A percentile compares a stretch with the other conserved stretches of the same genome.
Evolutionary conservation across 2,329 filamentous ascomycete genomes (phyloP).

Genomic region (Pseudovirgaria hyperparasitica): DNA sequence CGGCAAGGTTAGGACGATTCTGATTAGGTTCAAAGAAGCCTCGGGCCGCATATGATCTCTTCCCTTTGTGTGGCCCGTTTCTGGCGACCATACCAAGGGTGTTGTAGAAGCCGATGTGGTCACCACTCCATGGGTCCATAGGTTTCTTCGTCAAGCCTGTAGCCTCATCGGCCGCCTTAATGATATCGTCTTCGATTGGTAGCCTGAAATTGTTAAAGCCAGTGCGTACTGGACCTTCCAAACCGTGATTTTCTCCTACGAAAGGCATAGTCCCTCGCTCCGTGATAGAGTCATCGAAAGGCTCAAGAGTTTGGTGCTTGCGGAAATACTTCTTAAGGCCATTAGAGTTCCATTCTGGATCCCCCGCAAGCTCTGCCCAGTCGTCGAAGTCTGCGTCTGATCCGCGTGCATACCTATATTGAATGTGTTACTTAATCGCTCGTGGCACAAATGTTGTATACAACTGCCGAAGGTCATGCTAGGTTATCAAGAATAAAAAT

Average conservation of each 20-base stretch:
- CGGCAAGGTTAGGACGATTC: constrained; percentile 31
- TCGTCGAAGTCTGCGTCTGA: constrained; percentile 32
- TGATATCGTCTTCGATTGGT: constrained; percentile 10
- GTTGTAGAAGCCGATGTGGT: constrained; percentile 23
- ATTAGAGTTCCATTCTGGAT: constrained; percentile 32
- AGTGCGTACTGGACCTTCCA: constrained; percentile 20
- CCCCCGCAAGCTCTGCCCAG: constrained; percentile 37
- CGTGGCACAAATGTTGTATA: no score
- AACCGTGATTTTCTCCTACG: constrained; percentile 21
- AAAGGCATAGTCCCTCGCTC: constrained; percentile 16
- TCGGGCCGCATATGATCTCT: constrained; percentile 22
- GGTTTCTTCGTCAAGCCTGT: constrained; percentile 16
- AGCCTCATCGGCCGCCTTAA: constrained; percentile 15
- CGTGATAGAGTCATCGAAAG: constrained; percentile 13
- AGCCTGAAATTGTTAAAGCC: constrained; percentile 20
- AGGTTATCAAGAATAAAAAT: not conserved
- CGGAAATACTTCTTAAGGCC: constrained; percentile 33
- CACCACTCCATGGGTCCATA: constrained; percentile 21
- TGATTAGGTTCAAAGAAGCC: constrained; percentile 24
- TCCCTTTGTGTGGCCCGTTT: constrained; percentile 16
- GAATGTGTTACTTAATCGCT: no score
- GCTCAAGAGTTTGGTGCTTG: constrained; percentile 25
- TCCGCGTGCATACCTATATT: constrained; percentile 33
- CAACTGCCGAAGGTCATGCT: constrained; percentile 1
- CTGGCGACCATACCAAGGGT: constrained; percentile 14